phyloP scores from a whole-genome alignment of 345 rosid genomes.

The Fremontodendron californicum region DNA sequence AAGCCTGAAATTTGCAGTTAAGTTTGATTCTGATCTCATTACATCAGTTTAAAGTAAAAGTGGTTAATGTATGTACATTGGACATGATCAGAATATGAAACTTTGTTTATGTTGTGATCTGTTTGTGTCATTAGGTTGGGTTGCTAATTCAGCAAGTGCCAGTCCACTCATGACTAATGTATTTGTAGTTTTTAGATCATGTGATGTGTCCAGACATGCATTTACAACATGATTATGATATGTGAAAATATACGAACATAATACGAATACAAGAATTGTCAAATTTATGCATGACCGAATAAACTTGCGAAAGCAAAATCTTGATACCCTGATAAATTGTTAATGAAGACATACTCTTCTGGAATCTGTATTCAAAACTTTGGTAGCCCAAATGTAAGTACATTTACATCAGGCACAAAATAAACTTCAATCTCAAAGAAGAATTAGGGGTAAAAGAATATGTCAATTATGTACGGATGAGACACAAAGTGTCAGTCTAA shows the following conservation, averaged over 20 bases:
- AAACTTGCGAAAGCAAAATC: not conserved
- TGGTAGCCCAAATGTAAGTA: not conserved
- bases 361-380: not conserved
- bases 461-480: not conserved
- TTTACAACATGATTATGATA: too few species aligned
- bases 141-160: too few species aligned
- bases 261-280: too few species aligned
- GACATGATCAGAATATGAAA: not conserved
- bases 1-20: conserved; percentile 7
- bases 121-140: not conserved
- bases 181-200: not conserved
- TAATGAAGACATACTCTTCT: not conserved
- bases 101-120: not conserved
- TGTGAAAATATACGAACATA: too few species aligned
- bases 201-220: not conserved
- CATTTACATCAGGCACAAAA: not conserved
- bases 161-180: not conserved
- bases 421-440: not conserved
- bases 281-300: not conserved
- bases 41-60: not conserved
- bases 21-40: not conserved
- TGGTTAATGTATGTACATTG: not conserved
- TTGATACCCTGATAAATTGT: not conserved
- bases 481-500: not conserved
- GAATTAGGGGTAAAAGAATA: not conserved